Percentiles rank a stretch among this genome's conserved stretches.
phyloP scores from a whole-genome alignment of 371 early-diverging fungal genomes.

The Catenaria anguillulae region DNA sequence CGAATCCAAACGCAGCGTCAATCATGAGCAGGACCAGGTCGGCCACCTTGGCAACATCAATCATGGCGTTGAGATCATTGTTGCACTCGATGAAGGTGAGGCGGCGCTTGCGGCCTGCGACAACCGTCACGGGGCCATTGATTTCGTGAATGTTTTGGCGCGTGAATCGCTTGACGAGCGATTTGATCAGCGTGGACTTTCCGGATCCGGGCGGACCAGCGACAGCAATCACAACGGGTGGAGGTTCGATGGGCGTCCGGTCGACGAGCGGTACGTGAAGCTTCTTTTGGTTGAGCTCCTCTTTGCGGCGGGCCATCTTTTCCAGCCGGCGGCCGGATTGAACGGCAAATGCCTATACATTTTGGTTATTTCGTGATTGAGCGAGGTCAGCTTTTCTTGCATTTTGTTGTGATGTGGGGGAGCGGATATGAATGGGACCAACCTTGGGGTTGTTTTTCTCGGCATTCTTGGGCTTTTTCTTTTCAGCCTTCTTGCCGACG shows the following conservation, averaged over 20 bases:
- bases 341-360: conserved; percentile 62
- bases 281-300: conserved; percentile 74
- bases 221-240: conserved; percentile 86
- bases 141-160: conserved; percentile 81
- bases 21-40: conserved; percentile 92
- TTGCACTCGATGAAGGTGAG: conserved; percentile 92
- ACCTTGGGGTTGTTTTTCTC: conserved; percentile 82
- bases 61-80: conserved; percentile 93
- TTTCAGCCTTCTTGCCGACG: conserved; percentile 73
- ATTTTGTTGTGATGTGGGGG: no score
- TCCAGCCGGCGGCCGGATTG: conserved; percentile 60
- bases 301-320: conserved; percentile 60
- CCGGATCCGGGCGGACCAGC: conserved; percentile 92
- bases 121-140: conserved; percentile 92
- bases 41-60: conserved; percentile 94
- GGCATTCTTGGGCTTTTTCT: conserved; percentile 55
- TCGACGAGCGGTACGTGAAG: conserved; percentile 92
- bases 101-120: conserved; percentile 73
- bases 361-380: neutral
- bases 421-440: conserved; percentile 4
- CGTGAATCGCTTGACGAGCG: conserved; percentile 87
- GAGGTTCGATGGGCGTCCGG: conserved; percentile 77
- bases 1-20: conserved; percentile 94
- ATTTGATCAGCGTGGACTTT: conserved; percentile 86
- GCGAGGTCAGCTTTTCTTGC: no score